Evolutionary conservation across 2,329 filamentous ascomycete species (phyloP).

Genomic region (Shiraia sp.): DNA sequence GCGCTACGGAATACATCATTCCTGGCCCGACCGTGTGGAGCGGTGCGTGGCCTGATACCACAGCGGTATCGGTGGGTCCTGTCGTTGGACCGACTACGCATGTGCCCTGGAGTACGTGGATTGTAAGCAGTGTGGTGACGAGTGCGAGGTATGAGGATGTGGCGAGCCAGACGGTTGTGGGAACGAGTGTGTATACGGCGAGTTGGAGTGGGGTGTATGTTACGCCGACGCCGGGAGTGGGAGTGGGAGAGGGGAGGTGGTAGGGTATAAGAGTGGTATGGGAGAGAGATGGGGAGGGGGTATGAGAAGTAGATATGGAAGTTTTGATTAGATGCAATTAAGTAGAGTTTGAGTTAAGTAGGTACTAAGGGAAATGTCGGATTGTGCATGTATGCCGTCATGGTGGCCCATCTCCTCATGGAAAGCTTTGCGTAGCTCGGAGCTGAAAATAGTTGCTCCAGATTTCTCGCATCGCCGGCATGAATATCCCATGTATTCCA

Average conservation of each 20-base stretch:
- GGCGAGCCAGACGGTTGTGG: constrained; percentile 26
- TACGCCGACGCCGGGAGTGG: constrained; percentile 16
- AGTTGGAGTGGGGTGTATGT: constrained; percentile 23
- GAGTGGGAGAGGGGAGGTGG: constrained; percentile 11
- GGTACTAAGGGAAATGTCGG: too few species aligned
- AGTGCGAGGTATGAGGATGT: constrained; percentile 27
- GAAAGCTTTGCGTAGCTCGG: too few species aligned
- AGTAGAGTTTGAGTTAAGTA: too few species aligned
- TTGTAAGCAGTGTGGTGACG: constrained; percentile 27
- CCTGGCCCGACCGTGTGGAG: constrained; percentile 47
- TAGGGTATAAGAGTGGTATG: constrained; percentile 5
- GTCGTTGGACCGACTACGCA: constrained; percentile 31
- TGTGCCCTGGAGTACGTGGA: constrained; percentile 36
- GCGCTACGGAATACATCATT: constrained; percentile 43
- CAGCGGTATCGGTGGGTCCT: constrained; percentile 33
- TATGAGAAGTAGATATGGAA: neutral
- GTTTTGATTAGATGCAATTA: neutral
- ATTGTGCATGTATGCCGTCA: too few species aligned
- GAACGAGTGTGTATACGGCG: constrained; percentile 24
- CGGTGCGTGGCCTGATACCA: constrained; percentile 39
- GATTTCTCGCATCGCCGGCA: too few species aligned
- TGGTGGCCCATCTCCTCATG: too few species aligned
- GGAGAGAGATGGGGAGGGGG: neutral
- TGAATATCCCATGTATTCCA: too few species aligned
- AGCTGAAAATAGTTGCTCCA: too few species aligned